These are phyloP conservation scores for Coemansia guatemalensis DNA, from an alignment of 192 early-diverging fungal genomes.

Conservation along the genomic window DNA sequence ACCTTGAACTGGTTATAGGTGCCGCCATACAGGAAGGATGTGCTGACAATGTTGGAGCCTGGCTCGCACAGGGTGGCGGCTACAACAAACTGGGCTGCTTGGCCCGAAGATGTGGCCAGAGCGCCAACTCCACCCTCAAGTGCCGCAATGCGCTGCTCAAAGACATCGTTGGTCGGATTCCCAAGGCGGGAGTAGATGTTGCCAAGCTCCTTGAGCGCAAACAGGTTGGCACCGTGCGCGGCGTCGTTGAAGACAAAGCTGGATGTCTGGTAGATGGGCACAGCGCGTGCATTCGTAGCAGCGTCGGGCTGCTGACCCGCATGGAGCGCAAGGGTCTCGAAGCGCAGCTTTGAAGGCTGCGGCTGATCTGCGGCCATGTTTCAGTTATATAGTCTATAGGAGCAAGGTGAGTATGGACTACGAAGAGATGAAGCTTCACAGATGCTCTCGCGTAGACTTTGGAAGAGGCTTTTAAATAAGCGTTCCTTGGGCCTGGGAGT, in stretches of 20 bases:
- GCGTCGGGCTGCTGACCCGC: constrained; percentile 72
- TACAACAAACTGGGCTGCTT: constrained; percentile 85
- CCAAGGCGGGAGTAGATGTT: constrained; percentile 85
- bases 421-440: too few species aligned
- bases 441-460: too few species aligned
- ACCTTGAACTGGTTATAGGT: constrained; percentile 89
- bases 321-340: constrained; percentile 92
- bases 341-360: constrained; percentile 45
- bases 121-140: constrained; percentile 86
- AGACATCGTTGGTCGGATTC: constrained; percentile 87
- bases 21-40: constrained; percentile 72
- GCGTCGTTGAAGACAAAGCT: constrained; percentile 83
- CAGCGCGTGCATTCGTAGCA: constrained; percentile 76
- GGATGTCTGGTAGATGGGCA: constrained; percentile 89
- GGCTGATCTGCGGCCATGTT: not conserved
- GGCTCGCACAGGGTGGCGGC: constrained; percentile 72
- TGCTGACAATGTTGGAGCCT: constrained; percentile 90
- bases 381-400: not conserved
- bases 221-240: constrained; percentile 79
- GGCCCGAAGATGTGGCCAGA: constrained; percentile 71
- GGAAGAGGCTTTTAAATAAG: too few species aligned
- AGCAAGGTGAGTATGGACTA: too few species aligned
- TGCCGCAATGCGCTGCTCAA: constrained; percentile 90
- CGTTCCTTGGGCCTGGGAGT: too few species aligned
- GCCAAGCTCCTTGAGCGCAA: constrained; percentile 70